These are phyloP conservation scores for Camptophora hylomeconis DNA, from an alignment of 2,329 filamentous ascomycete genomes.

Conservation along the genomic window DNA sequence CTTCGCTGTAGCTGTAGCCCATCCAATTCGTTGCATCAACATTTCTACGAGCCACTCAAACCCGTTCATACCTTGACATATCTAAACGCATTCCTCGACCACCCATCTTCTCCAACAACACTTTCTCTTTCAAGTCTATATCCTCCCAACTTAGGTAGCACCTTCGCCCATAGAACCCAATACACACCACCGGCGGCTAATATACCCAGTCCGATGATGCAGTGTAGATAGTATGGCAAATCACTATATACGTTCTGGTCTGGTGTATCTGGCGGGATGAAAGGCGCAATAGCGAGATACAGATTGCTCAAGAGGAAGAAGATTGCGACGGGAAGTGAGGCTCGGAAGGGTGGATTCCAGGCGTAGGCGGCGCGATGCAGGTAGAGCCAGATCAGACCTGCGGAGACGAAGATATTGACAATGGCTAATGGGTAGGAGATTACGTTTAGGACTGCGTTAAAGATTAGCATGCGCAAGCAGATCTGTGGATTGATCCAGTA, in stretches of 20 bases:
- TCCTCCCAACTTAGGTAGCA: constrained; percentile 30
- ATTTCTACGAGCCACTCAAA: no score
- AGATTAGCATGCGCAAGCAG: constrained; percentile 24
- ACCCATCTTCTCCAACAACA: constrained; percentile 47
- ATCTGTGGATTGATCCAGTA: constrained; percentile 24
- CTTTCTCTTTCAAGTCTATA: constrained; percentile 45
- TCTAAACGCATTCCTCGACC: constrained; percentile 48
- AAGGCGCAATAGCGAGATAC: constrained; percentile 39
- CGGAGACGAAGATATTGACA: constrained; percentile 26
- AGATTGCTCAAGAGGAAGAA: constrained; percentile 42
- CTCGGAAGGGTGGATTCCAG: constrained; percentile 37
- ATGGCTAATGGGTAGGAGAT: constrained; percentile 26
- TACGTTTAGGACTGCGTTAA: constrained; percentile 26
- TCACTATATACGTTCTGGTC: constrained; percentile 38
- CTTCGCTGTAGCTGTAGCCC: no score
- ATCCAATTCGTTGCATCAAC: no score
- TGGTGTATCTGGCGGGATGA: constrained; percentile 33
- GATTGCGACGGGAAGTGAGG: constrained; percentile 35
- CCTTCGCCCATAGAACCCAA: constrained; percentile 38
- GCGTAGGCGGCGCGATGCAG: constrained; percentile 23
- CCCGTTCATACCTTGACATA: no score
- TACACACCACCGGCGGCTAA: constrained; percentile 38
- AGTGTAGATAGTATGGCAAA: constrained; percentile 42
- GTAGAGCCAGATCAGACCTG: constrained; percentile 35
- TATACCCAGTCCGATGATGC: constrained; percentile 38